Conservation (phyloP, 176 grass and related monocot genomes). For the Themeda triandra region DNA sequence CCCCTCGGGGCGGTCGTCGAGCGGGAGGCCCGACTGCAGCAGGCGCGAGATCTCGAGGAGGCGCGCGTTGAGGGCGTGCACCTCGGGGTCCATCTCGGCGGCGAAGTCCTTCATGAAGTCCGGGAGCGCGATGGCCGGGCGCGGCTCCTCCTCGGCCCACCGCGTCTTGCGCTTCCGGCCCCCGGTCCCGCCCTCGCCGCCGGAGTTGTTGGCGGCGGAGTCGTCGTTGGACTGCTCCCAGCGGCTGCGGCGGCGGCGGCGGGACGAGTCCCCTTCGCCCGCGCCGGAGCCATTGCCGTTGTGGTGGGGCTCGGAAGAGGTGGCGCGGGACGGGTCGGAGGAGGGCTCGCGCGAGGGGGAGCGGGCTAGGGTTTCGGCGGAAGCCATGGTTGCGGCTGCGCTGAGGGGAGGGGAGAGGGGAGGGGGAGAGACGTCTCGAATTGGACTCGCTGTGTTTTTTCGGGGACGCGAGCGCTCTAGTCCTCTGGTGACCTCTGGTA, state of each 20-base stretch:
- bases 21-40: conserved; percentile 66
- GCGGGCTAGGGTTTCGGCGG: conserved; percentile 54
- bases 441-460: neutral
- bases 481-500: no score
- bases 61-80: conserved; percentile 78
- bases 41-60: conserved; percentile 88
- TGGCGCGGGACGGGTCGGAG: conserved; percentile 21
- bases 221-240: conserved; percentile 79
- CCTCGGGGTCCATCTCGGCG: conserved; percentile 89
- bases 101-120: conserved; percentile 99
- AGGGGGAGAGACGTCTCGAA: conserved; percentile 4
- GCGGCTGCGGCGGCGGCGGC: conserved; percentile 72
- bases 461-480: no score
- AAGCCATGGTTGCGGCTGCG: conserved; percentile 29
- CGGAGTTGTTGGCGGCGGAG: conserved; percentile 42
- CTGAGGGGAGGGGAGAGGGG: neutral
- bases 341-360: conserved; percentile 37
- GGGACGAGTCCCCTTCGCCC: conserved; percentile 31
- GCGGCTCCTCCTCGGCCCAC: conserved; percentile 94
- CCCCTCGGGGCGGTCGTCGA: conserved; percentile 84
- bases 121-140: conserved; percentile 65
- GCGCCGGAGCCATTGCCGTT: conserved; percentile 11
- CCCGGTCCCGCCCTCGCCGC: conserved; percentile 37
- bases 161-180: conserved; percentile 75
- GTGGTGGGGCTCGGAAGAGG: conserved; percentile 33